Evolutionary conservation across 2,329 filamentous ascomycete species (phyloP).

Genomic region (Penicillium sp.): DNA sequence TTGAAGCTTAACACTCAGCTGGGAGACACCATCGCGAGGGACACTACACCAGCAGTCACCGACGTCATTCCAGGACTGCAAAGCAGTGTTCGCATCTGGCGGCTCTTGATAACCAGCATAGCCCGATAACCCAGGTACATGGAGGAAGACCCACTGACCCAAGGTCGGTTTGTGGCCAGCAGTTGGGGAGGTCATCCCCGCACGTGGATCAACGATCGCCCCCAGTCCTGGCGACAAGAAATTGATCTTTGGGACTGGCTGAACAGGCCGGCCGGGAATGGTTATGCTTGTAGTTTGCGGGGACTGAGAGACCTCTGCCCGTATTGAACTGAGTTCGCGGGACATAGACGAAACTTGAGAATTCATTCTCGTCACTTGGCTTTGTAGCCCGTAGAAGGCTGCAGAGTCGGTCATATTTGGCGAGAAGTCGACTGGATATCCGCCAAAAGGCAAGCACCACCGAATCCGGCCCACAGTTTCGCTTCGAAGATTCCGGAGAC

Average conservation of each 20-base stretch:
- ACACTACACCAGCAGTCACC: slow-evolving; percentile 86
- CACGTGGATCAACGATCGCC: slow-evolving; percentile 64
- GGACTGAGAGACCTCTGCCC: slow-evolving; percentile 24
- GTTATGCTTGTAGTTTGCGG: slow-evolving; percentile 24
- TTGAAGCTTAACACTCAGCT: slow-evolving; percentile 42
- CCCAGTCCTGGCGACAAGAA: slow-evolving; percentile 69
- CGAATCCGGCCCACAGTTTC: slow-evolving; percentile 18
- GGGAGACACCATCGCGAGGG: slow-evolving; percentile 45
- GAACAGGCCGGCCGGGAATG: slow-evolving; percentile 18
- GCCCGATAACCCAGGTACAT: neutral
- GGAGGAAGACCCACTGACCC: slow-evolving; percentile 17
- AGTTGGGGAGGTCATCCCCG: slow-evolving; percentile 60
- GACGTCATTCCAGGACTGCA: slow-evolving; percentile 72
- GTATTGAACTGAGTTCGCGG: slow-evolving; percentile 29
- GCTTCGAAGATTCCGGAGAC: slow-evolving; percentile 4
- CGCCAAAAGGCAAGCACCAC: slow-evolving; percentile 12
- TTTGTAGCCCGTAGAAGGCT: slow-evolving; percentile 27
- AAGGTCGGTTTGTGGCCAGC: slow-evolving; percentile 35
- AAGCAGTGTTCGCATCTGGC: slow-evolving; percentile 55
- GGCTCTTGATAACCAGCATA: slow-evolving; percentile 21
- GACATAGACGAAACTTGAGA: slow-evolving; percentile 35
- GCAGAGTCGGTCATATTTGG: slow-evolving; percentile 28
- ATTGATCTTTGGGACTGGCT: slow-evolving; percentile 59
- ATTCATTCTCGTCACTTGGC: slow-evolving; percentile 31
- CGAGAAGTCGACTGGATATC: slow-evolving; percentile 7